These are phyloP conservation scores for Lactarius trivialis DNA, from an alignment of 768 basidiomycete species.

Conservation along the genomic window DNA sequence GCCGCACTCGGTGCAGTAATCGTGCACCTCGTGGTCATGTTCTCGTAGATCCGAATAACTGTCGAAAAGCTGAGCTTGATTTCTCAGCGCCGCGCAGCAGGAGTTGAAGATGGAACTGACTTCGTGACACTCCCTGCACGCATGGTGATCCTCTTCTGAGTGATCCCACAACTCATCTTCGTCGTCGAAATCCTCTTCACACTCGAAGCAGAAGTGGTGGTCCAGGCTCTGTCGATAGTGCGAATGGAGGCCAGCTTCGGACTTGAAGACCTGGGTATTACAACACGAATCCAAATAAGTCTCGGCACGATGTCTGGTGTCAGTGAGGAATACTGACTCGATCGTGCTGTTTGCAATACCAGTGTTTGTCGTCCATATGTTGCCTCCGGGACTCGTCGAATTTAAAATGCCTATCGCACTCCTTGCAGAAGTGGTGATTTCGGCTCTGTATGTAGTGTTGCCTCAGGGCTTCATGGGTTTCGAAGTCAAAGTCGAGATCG, in stretches of 20 bases:
- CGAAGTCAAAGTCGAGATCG: conserved; percentile 45
- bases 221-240: conserved; percentile 34
- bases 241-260: conserved; percentile 36
- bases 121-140: neutral
- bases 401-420: neutral
- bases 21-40: conserved; percentile 24
- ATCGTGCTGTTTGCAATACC: neutral
- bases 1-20: conserved; percentile 42
- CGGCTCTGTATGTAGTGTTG: neutral
- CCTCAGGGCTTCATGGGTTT: neutral
- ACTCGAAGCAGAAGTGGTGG: conserved; percentile 6
- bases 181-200: neutral
- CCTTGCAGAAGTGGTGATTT: conserved; percentile 1
- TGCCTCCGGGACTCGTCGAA: neutral
- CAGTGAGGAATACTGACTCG: conserved; percentile 20
- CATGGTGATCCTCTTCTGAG: conserved; percentile 1
- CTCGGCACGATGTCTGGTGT: conserved; percentile 1
- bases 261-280: conserved; percentile 32
- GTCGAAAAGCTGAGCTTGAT: neutral
- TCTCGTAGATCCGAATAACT: neutral
- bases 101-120: neutral
- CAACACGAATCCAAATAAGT: neutral
- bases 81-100: neutral
- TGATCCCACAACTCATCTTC: conserved; percentile 8
- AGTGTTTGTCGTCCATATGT: neutral